A percentile compares a stretch with the other conserved stretches of the same genome.
Evolutionary conservation across 768 basidiomycete genomes (phyloP).

Genomic region (Lactarius akahatsu): DNA sequence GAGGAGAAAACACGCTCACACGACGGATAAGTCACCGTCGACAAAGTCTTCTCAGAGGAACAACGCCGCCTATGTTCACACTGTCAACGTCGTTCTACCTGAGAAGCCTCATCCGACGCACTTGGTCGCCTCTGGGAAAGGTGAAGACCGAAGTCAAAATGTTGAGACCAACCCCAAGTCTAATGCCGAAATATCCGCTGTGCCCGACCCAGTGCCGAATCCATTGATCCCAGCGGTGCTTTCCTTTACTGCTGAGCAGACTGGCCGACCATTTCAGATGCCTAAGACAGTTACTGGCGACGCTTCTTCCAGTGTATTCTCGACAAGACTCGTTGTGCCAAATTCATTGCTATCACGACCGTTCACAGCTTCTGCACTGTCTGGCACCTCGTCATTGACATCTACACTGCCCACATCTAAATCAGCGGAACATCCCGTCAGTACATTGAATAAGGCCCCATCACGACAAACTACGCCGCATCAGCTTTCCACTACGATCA

Average conservation of each 20-base stretch:
- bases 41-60: slow-evolving; percentile 13
- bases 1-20: slow-evolving; percentile 5
- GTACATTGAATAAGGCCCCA: slow-evolving; percentile 12
- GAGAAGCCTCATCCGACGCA: slow-evolving; percentile 15
- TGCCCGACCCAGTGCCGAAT: slow-evolving; percentile 54
- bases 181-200: slow-evolving; percentile 39
- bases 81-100: slow-evolving; percentile 22
- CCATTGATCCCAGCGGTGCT: slow-evolving; percentile 31
- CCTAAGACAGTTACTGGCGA: slow-evolving; percentile 14
- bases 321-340: background rate
- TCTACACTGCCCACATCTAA: background rate
- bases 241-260: slow-evolving; percentile 27
- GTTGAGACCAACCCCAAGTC: slow-evolving; percentile 24
- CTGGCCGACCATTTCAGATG: slow-evolving; percentile 33
- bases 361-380: slow-evolving; percentile 11
- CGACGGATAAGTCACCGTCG: slow-evolving; percentile 1
- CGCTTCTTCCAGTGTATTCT: slow-evolving; percentile 6
- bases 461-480: slow-evolving; percentile 30
- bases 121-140: background rate
- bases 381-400: slow-evolving; percentile 2
- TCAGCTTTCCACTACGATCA: slow-evolving; percentile 48
- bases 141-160: slow-evolving; percentile 8
- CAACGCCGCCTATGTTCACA: slow-evolving; percentile 16
- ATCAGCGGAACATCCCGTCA: slow-evolving; percentile 25
- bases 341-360: background rate